Conservation (phyloP, 331 rosid genomes). For the Phaseolus coccineus region DNA sequence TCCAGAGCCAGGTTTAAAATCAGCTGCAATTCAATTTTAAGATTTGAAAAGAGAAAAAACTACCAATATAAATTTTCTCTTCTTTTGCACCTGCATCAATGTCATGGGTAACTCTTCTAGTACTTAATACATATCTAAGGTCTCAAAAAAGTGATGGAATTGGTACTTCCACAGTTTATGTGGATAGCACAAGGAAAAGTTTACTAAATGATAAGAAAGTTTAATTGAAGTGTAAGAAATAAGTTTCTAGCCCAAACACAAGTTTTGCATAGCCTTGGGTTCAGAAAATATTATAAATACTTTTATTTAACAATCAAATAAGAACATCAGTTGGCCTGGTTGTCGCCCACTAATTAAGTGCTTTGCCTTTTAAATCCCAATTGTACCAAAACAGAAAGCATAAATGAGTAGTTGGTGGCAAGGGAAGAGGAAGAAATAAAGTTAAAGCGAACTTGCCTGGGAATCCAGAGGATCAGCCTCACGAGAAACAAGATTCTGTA, state of each 20-base stretch:
- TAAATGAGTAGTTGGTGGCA: background rate
- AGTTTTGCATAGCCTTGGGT: background rate
- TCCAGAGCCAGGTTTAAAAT: background rate
- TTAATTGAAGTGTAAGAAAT: background rate
- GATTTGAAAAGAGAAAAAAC: background rate
- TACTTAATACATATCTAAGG: background rate
- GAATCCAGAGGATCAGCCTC: slow-evolving; percentile 90
- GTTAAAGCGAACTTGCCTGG: slow-evolving; percentile 51
- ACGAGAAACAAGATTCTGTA: slow-evolving; percentile 84
- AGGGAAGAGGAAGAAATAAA: background rate
- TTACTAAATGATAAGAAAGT: background rate
- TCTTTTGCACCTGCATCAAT: background rate
- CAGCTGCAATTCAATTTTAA: background rate
- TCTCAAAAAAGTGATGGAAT: background rate
- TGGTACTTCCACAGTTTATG: background rate
- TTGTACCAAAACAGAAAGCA: background rate
- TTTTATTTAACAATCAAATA: background rate
- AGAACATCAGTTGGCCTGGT: background rate
- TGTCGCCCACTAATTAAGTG: background rate
- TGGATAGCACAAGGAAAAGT: background rate
- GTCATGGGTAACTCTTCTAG: background rate
- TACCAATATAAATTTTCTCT: background rate
- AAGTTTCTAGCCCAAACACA: background rate
- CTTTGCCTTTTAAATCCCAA: background rate
- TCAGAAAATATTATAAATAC: background rate